phyloP scores from a whole-genome alignment of 352 stramenopile species.

The Phytophthora fragariae region DNA sequence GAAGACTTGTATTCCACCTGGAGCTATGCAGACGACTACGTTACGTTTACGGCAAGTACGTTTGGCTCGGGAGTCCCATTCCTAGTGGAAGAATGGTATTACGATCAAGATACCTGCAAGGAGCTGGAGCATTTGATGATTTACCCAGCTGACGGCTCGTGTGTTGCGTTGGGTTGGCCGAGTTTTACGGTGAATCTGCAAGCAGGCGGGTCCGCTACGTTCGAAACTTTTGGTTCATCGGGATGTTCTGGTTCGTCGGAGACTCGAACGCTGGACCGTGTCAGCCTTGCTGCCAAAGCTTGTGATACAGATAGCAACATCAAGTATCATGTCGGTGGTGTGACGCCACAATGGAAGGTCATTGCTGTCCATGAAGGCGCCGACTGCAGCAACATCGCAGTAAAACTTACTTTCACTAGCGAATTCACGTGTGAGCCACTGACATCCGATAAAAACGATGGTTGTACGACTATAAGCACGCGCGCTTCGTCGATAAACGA shows the following conservation, averaged over 20 bases:
- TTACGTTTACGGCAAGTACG: constrained; percentile 1
- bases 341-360: constrained; percentile 9
- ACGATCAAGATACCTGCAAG: neutral
- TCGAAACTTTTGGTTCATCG: neutral
- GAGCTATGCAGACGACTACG: constrained; percentile 1
- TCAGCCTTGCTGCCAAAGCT: neutral
- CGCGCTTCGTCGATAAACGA: neutral
- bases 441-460: neutral
- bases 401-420: constrained; percentile 4
- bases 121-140: constrained; percentile 16
- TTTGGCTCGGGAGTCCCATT: neutral
- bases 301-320: neutral
- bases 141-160: constrained; percentile 8
- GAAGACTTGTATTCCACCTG: neutral
- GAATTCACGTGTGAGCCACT: constrained; percentile 8
- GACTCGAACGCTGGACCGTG: constrained; percentile 1
- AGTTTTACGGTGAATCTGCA: constrained; percentile 1
- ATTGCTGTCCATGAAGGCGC: constrained; percentile 1
- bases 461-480: neutral
- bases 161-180: constrained; percentile 4
- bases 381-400: neutral
- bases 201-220: neutral
- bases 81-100: constrained; percentile 12
- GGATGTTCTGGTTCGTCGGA: constrained; percentile 4
- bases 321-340: constrained; percentile 7